Evolutionary conservation across 208 protist genomes (phyloP).

Genomic region (Blastocrithidia nonstop): DNA sequence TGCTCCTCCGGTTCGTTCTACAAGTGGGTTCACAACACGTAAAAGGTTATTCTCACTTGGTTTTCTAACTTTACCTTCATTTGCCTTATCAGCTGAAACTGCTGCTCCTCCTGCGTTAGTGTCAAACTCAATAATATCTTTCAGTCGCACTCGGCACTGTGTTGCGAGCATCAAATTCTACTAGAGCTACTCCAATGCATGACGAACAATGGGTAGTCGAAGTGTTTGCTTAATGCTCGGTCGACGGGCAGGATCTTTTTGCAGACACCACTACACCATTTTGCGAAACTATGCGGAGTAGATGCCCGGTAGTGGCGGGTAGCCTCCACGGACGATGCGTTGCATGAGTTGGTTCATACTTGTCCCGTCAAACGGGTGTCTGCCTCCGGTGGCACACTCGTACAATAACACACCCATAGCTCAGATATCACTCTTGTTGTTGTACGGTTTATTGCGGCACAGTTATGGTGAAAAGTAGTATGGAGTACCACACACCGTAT

Average conservation of each 20-base stretch:
- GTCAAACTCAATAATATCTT: slow-evolving; percentile 82
- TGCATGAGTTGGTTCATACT: slow-evolving; percentile 91
- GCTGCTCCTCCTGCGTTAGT: slow-evolving; percentile 7
- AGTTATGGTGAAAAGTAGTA: slow-evolving; percentile 94
- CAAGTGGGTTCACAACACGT: no score
- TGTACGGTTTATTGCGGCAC: slow-evolving; percentile 90
- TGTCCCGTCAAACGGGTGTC: slow-evolving; percentile 86
- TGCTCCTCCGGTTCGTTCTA: no score
- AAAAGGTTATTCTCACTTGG: no score
- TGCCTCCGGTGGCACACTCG: slow-evolving; percentile 62
- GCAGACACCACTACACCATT: slow-evolving; percentile 77
- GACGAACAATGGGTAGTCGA: slow-evolving; percentile 43
- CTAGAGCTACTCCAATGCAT: slow-evolving; percentile 64
- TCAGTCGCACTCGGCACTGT: slow-evolving; percentile 66
- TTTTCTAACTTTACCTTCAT: no score
- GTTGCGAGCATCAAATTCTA: slow-evolving; percentile 83
- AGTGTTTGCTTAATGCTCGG: slow-evolving; percentile 74
- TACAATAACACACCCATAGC: slow-evolving; percentile 82
- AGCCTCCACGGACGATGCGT: slow-evolving; percentile 75
- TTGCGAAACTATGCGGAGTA: slow-evolving; percentile 78
- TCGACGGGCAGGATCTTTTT: slow-evolving; percentile 61
- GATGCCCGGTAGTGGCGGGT: slow-evolving; percentile 59
- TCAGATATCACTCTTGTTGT: slow-evolving; percentile 94
- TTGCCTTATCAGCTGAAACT: neutral
- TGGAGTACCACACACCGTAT: slow-evolving; percentile 87